phyloP scores from a whole-genome alignment of 192 early-diverging fungal species.

The Podila epigama region DNA sequence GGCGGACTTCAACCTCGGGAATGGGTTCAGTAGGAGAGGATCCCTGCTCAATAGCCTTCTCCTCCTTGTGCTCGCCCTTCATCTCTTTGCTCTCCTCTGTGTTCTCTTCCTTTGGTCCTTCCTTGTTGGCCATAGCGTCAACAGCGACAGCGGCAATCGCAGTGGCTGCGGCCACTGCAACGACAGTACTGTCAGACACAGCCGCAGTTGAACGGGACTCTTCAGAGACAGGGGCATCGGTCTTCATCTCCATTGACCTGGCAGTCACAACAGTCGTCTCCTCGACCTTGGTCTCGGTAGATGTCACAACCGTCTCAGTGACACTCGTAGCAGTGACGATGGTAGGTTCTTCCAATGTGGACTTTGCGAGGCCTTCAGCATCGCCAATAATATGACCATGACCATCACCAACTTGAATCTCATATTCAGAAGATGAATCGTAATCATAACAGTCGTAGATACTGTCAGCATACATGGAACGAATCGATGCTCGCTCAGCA shows the following conservation, averaged over 20 bases:
- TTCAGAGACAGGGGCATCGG: too few relatives aligned
- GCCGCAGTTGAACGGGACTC: too few relatives aligned
- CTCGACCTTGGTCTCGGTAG: neutral
- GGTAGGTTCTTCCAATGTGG: neutral
- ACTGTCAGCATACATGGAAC: conserved; percentile 43
- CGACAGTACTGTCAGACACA: too few relatives aligned
- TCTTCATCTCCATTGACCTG: neutral
- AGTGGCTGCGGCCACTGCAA: too few relatives aligned
- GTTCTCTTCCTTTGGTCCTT: too few relatives aligned
- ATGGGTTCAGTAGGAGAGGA: neutral
- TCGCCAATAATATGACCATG: neutral
- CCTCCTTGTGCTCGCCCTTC: too few relatives aligned
- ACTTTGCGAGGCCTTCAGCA: neutral
- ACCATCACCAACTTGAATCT: conserved; percentile 1
- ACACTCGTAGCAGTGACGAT: neutral
- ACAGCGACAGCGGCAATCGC: too few relatives aligned
- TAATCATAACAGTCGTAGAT: conserved; percentile 50
- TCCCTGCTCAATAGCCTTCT: too few relatives aligned
- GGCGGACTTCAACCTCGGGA: neutral
- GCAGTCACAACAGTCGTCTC: neutral
- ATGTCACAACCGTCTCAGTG: neutral
- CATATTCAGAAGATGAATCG: conserved; percentile 37
- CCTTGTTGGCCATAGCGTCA: too few relatives aligned
- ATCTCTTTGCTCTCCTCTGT: too few relatives aligned
- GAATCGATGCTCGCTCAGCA: conserved; percentile 29